Percentiles rank a stretch among this genome's conserved stretches.
Conservation (phyloP, 2,329 filamentous ascomycete species). For the Paraphoma sp. region DNA sequence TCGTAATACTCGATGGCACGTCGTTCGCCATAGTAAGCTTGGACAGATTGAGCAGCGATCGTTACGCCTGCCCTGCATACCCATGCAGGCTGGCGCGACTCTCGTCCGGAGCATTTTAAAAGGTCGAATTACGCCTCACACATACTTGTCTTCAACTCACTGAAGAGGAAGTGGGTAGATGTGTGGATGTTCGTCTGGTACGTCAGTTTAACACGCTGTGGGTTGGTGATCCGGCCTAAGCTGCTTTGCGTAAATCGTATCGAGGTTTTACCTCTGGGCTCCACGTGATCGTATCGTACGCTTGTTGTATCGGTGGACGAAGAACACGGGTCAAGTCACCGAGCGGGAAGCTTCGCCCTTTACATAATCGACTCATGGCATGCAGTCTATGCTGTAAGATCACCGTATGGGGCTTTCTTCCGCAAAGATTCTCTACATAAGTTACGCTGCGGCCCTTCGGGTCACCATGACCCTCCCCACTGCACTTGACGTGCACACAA, state of each 20-base stretch:
- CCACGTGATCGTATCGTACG: background rate
- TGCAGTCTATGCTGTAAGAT: background rate
- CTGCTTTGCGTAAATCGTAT: slow-evolving; percentile 14
- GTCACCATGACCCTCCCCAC: background rate
- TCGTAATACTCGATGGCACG: background rate
- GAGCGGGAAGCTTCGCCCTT: background rate
- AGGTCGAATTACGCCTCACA: background rate
- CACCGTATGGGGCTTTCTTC: background rate
- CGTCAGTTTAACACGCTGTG: slow-evolving; percentile 5
- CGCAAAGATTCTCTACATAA: background rate
- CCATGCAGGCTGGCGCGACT: background rate
- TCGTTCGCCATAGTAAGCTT: background rate
- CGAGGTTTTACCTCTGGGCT: background rate
- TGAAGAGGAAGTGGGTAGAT: background rate
- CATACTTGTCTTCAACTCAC: background rate
- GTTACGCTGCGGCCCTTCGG: background rate
- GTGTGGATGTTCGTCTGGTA: background rate
- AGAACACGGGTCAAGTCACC: background rate
- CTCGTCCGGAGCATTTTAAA: background rate
- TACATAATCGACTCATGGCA: background rate
- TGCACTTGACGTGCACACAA: slow-evolving; percentile 3
- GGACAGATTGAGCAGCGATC: background rate
- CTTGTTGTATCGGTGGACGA: background rate
- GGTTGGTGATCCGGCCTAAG: slow-evolving; percentile 1
- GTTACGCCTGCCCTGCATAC: background rate